These are phyloP conservation scores for Podila clonocystis DNA, from an alignment of 192 early-diverging fungal genomes.

Conservation along the genomic window DNA sequence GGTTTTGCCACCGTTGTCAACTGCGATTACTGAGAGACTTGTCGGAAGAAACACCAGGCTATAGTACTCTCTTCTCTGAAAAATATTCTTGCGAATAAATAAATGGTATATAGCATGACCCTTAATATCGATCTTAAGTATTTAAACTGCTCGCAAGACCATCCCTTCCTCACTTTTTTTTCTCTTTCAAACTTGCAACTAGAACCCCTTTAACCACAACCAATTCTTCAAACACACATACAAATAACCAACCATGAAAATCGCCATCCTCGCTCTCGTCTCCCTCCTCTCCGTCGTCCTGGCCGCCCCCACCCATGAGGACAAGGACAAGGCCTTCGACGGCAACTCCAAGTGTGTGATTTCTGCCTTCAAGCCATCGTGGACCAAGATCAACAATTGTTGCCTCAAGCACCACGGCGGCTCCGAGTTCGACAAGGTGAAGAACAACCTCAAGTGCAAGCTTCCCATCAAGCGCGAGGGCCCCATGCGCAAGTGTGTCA, in stretches of 20 bases:
- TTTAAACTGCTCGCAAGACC: too few species aligned
- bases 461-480: conserved; percentile 21
- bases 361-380: conserved; percentile 19
- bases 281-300: not conserved
- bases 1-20: conserved; percentile 24
- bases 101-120: too few species aligned
- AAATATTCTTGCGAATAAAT: too few species aligned
- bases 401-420: conserved; percentile 36
- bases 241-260: conserved; percentile 8
- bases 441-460: conserved; percentile 5
- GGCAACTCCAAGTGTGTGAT: conserved; percentile 28
- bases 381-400: conserved; percentile 19
- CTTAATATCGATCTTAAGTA: too few species aligned
- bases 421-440: conserved; percentile 7
- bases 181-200: too few species aligned
- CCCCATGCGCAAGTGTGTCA: conserved; percentile 26
- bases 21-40: conserved; percentile 12
- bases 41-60: not conserved
- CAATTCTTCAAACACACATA: not conserved
- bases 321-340: conserved; percentile 12
- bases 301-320: not conserved
- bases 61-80: too few species aligned
- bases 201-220: too few species aligned
- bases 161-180: too few species aligned
- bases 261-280: not conserved